Conservation (phyloP, 768 basidiomycete species). For the Pleurotus citrinopileatus region DNA sequence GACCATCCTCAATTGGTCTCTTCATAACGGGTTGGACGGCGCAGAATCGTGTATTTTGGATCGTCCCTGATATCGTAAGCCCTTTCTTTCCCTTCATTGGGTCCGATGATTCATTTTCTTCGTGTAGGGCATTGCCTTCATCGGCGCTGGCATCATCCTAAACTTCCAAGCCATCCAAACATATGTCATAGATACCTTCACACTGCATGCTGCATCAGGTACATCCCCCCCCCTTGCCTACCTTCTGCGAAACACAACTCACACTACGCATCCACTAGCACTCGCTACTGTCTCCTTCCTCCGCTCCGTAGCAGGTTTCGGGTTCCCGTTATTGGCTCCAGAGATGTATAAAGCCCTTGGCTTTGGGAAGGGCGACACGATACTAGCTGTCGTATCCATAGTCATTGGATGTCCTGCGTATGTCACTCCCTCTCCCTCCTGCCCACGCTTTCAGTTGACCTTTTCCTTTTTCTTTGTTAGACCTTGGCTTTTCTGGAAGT, state of each 20-base stretch:
- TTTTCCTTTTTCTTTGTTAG: not conserved
- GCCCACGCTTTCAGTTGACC: not conserved
- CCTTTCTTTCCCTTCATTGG: not conserved
- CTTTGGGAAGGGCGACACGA: slow-evolving; percentile 66
- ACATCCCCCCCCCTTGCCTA: slow-evolving; percentile 15
- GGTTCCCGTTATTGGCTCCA: slow-evolving; percentile 77
- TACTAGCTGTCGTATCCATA: slow-evolving; percentile 58
- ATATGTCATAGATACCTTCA: slow-evolving; percentile 67
- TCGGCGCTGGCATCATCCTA: slow-evolving; percentile 58
- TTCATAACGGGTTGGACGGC: slow-evolving; percentile 72
- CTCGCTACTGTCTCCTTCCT: slow-evolving; percentile 63
- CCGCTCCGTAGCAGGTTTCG: slow-evolving; percentile 67
- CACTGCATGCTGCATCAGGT: slow-evolving; percentile 69
- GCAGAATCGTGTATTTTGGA: slow-evolving; percentile 58
- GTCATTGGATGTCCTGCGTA: slow-evolving; percentile 61
- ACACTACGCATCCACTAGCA: slow-evolving; percentile 34
- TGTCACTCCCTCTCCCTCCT: slow-evolving; percentile 13
- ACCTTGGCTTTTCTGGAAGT: too few species aligned
- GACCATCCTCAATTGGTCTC: slow-evolving; percentile 57
- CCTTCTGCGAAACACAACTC: not conserved
- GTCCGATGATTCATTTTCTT: not conserved
- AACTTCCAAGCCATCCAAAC: slow-evolving; percentile 62
- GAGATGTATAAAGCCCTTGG: slow-evolving; percentile 64
- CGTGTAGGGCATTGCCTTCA: slow-evolving; percentile 49
- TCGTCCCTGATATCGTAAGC: slow-evolving; percentile 63